Percentiles rank a stretch among this genome's conserved stretches.
These are phyloP conservation scores for Trypanosoma congolense DNA, from an alignment of 208 protist genomes.

Conservation along the genomic window DNA sequence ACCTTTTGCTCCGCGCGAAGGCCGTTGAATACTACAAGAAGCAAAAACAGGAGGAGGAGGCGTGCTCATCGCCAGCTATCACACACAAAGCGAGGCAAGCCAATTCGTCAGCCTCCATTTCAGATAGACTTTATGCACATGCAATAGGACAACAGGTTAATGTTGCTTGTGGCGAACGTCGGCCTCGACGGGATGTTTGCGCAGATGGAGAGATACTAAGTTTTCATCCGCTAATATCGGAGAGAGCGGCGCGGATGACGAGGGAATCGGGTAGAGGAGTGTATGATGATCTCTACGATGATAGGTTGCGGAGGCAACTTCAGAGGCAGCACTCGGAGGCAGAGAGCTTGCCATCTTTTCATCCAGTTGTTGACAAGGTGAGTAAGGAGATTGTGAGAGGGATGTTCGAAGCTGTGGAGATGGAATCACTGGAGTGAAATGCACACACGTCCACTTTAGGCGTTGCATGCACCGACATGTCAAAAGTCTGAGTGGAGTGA, in stretches of 20 bases:
- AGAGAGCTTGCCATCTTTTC: conserved; percentile 18
- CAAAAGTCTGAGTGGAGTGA: no score
- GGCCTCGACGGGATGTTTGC: conserved; percentile 2
- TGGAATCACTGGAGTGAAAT: background rate
- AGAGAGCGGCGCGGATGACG: conserved; percentile 26
- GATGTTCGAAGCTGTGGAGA: conserved; percentile 21
- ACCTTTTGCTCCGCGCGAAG: conserved; percentile 10
- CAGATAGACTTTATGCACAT: conserved; percentile 33
- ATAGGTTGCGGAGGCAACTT: conserved; percentile 16
- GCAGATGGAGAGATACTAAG: conserved; percentile 4
- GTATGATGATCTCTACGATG: conserved; percentile 38
- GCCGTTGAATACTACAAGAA: background rate
- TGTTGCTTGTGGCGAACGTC: conserved; percentile 8
- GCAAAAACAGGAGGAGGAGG: conserved; percentile 2
- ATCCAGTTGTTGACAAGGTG: conserved; percentile 34
- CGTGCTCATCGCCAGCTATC: background rate
- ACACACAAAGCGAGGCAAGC: conserved; percentile 24
- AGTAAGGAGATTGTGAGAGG: conserved; percentile 39
- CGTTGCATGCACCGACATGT: background rate
- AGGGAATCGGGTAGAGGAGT: conserved; percentile 17
- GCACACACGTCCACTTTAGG: background rate
- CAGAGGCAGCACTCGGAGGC: background rate
- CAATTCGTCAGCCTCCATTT: conserved; percentile 17
- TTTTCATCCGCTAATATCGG: conserved; percentile 29
- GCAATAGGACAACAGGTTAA: conserved; percentile 19